These are phyloP conservation scores for Panus rudis DNA, from an alignment of 768 basidiomycete genomes.

Conservation along the genomic window DNA sequence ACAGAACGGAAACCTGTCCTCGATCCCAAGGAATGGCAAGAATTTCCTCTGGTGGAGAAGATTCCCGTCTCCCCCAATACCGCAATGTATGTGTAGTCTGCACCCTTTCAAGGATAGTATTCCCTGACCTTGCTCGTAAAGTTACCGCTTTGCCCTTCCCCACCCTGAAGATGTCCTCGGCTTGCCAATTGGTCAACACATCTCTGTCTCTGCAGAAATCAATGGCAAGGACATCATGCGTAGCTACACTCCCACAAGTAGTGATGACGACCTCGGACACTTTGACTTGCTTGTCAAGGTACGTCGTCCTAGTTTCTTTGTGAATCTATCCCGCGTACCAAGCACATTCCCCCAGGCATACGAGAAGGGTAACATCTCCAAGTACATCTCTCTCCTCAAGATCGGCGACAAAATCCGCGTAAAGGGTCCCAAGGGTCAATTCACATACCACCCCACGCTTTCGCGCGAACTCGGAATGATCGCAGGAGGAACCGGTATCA, in stretches of 20 bases:
- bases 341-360: conserved; percentile 56
- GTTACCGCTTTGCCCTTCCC: conserved; percentile 89
- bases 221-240: conserved; percentile 85
- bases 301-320: conserved; percentile 7
- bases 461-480: conserved; percentile 91
- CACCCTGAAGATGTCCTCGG: conserved; percentile 72
- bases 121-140: conserved; percentile 24
- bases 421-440: conserved; percentile 96
- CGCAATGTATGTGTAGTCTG: conserved; percentile 60
- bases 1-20: conserved; percentile 65
- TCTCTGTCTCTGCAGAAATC: conserved; percentile 85
- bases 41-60: conserved; percentile 78
- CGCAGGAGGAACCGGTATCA: conserved; percentile 97
- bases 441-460: conserved; percentile 71
- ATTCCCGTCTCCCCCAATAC: conserved; percentile 89
- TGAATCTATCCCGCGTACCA: background rate
- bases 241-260: conserved; percentile 93
- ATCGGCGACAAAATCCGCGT: conserved; percentile 84
- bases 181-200: conserved; percentile 95
- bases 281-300: conserved; percentile 99
- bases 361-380: conserved; percentile 95
- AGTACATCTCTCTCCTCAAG: conserved; percentile 72
- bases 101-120: background rate
- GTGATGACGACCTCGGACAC: conserved; percentile 86
- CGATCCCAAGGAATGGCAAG: conserved; percentile 70